Evolutionary conservation across 257 asterid species (phyloP).

Genomic region (Penstemon davidsonii): DNA sequence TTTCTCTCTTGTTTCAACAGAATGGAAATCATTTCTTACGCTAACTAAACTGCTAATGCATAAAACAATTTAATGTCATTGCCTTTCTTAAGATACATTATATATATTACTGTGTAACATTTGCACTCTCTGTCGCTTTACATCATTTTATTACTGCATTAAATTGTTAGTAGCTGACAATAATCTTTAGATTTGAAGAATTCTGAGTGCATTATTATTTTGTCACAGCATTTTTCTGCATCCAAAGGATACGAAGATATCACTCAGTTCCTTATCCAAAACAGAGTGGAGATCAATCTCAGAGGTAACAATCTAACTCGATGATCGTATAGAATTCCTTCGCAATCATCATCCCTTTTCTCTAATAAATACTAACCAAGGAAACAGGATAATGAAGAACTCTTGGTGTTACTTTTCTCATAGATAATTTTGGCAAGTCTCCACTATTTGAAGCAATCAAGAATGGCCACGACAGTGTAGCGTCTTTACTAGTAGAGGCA

Average conservation of each 20-base stretch:
- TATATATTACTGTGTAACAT: no score
- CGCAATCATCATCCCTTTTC: background rate
- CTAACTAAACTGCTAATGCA: no score
- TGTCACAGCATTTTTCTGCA: conserved; percentile 64
- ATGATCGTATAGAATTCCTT: background rate
- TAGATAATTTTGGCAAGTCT: conserved; percentile 56
- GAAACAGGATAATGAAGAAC: background rate
- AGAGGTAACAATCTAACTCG: conserved; percentile 38
- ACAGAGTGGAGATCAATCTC: conserved; percentile 43
- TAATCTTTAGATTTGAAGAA: no score
- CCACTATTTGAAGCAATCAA: conserved; percentile 67
- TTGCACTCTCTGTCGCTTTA: no score
- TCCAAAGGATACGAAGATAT: conserved; percentile 58
- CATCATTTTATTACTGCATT: no score
- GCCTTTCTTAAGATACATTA: no score
- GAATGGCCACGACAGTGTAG: conserved; percentile 54
- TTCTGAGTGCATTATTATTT: background rate
- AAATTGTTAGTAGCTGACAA: no score
- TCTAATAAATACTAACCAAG: background rate
- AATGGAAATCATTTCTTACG: no score
- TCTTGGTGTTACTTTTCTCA: background rate
- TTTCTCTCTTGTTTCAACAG: no score
- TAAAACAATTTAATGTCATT: no score
- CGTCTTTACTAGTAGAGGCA: conserved; percentile 45
- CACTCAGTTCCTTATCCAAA: conserved; percentile 46